phyloP scores from a whole-genome alignment of 2,329 filamentous ascomycete genomes.

The Aspergillus novoparasiticus region DNA sequence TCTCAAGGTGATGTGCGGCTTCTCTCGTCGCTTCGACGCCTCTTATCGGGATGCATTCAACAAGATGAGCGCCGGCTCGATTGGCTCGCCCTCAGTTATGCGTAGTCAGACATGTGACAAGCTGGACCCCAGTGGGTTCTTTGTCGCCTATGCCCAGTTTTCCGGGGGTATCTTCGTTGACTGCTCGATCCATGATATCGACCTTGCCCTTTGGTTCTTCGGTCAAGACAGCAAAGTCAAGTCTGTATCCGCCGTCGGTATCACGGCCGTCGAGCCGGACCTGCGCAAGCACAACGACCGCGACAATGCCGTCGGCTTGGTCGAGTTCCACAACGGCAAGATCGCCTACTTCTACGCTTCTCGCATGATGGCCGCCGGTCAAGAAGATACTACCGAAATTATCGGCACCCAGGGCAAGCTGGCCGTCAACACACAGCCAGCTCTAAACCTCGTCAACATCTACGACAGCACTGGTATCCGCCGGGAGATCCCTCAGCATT shows the following conservation, averaged over 20 bases:
- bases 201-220: conserved; percentile 66
- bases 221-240: conserved; percentile 58
- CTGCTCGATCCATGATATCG: conserved; percentile 71
- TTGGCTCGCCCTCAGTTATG: conserved; percentile 63
- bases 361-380: conserved; percentile 69
- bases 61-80: conserved; percentile 56
- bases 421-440: conserved; percentile 62
- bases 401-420: conserved; percentile 69
- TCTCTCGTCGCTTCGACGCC: conserved; percentile 67
- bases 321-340: conserved; percentile 66
- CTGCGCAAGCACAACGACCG: conserved; percentile 61
- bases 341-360: conserved; percentile 67
- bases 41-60: conserved; percentile 64
- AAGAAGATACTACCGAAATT: conserved; percentile 69
- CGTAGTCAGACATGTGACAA: conserved; percentile 70
- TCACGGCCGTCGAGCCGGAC: conserved; percentile 62
- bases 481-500: conserved; percentile 63
- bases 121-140: conserved; percentile 66
- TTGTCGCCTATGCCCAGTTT: conserved; percentile 67
- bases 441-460: conserved; percentile 58
- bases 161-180: conserved; percentile 72
- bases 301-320: conserved; percentile 65
- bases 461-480: conserved; percentile 58
- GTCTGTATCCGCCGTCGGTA: conserved; percentile 58
- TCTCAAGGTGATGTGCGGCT: conserved; percentile 68